Conservation (phyloP, 2,329 filamentous ascomycete species). For the Fusarium avenaceum region DNA sequence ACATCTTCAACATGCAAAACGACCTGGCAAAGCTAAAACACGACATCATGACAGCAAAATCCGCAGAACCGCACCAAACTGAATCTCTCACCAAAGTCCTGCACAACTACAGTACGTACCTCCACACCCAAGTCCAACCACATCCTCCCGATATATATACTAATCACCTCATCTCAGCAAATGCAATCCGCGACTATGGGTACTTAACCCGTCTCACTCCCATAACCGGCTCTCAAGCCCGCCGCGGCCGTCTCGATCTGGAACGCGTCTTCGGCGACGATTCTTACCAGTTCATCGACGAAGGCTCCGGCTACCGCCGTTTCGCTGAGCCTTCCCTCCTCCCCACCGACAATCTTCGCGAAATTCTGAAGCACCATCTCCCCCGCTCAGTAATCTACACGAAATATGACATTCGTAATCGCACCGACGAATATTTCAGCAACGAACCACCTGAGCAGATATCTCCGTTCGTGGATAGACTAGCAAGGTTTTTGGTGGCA, state of each 20-base stretch:
- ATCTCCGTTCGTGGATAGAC: neutral
- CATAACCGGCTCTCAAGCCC: neutral
- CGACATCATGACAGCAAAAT: neutral
- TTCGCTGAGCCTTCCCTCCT: neutral
- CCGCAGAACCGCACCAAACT: neutral
- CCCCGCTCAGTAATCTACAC: neutral
- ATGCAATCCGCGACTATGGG: neutral
- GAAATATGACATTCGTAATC: neutral
- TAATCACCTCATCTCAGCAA: neutral
- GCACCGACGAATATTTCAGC: neutral
- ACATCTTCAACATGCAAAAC: neutral
- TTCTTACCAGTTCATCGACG: accelerated
- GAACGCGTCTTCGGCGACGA: neutral
- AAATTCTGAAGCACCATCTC: neutral
- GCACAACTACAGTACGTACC: neutral
- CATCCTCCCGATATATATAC: no score
- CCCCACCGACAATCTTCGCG: accelerated
- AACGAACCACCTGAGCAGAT: neutral
- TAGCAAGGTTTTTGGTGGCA: neutral
- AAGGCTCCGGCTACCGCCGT: neutral
- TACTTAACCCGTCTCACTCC: neutral
- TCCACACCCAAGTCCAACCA: neutral
- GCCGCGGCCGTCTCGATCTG: neutral
- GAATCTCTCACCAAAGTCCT: neutral
- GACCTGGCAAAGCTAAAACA: neutral